phyloP scores from a whole-genome alignment of 768 basidiomycete genomes.

The Collybia sp. region DNA sequence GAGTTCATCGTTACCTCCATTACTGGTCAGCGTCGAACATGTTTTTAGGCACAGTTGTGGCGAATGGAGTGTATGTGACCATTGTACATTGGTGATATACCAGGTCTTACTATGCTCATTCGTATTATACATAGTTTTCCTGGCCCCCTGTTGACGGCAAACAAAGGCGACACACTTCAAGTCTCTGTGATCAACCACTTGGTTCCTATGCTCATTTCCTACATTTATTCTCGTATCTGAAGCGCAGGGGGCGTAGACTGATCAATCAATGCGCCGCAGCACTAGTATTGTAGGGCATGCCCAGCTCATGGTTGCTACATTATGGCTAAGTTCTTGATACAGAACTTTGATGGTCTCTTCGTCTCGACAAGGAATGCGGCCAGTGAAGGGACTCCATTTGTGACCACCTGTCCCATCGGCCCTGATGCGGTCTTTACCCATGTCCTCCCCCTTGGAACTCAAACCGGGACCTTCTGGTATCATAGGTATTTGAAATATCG shows the following conservation, averaged over 20 bases:
- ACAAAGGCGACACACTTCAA: constrained; percentile 37
- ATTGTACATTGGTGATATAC: too few species aligned
- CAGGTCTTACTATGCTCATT: too few species aligned
- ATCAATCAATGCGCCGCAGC: constrained; percentile 29
- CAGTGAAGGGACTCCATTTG: constrained; percentile 32
- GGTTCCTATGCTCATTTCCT: neutral
- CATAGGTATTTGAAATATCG: constrained; percentile 4
- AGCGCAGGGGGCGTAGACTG: too few species aligned
- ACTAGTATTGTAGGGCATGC: constrained; percentile 31
- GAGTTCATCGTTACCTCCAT: constrained; percentile 4
- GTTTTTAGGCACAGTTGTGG: constrained; percentile 13
- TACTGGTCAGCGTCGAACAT: neutral
- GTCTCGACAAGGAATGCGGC: constrained; percentile 15
- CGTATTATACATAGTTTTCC: constrained; percentile 19
- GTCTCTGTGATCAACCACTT: constrained; percentile 43
- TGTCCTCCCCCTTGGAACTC: constrained; percentile 25
- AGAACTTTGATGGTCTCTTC: constrained; percentile 16
- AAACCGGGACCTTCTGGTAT: constrained; percentile 41
- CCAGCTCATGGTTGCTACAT: too few species aligned
- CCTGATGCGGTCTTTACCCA: constrained; percentile 31
- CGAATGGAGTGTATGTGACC: constrained; percentile 12
- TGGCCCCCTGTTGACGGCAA: constrained; percentile 39
- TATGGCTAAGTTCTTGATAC: too few species aligned
- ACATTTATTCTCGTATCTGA: too few species aligned
- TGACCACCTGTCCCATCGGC: constrained; percentile 35